Conservation (phyloP, 2,329 filamentous ascomycete species). For the Penicillium aurantiogriseum region DNA sequence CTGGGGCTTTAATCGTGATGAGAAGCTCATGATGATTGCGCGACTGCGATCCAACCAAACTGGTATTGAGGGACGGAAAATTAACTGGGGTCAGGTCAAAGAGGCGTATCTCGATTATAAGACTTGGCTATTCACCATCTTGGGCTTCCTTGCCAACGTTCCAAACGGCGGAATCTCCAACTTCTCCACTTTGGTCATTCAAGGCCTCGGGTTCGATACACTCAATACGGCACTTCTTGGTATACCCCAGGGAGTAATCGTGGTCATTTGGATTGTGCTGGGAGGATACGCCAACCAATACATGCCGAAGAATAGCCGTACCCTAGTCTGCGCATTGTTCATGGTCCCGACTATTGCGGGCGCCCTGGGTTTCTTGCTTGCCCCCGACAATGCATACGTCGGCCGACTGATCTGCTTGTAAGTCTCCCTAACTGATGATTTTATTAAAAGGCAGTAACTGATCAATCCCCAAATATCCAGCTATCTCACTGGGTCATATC, state of each 20-base stretch:
- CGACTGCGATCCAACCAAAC: conserved; percentile 20
- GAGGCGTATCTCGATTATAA: conserved; percentile 40
- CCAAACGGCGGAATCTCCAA: conserved; percentile 31
- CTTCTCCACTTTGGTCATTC: conserved; percentile 32
- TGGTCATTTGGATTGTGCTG: conserved; percentile 24
- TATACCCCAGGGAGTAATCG: conserved; percentile 30
- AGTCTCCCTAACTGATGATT: conserved; percentile 40
- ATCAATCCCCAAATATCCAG: background rate
- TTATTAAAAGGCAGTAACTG: conserved; percentile 27
- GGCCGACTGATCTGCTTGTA: conserved; percentile 9
- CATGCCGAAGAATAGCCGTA: background rate
- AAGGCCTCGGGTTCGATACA: conserved; percentile 24
- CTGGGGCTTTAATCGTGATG: conserved; percentile 22
- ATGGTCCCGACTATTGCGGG: background rate
- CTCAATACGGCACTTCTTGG: conserved; percentile 27
- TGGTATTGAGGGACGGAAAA: conserved; percentile 39
- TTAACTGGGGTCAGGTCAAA: conserved; percentile 44
- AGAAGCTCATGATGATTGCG: conserved; percentile 5
- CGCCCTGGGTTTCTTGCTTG: conserved; percentile 21
- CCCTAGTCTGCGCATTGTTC: background rate
- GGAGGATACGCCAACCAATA: conserved; percentile 4
- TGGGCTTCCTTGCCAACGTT: conserved; percentile 21
- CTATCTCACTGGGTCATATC: conserved; percentile 22
- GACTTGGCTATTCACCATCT: conserved; percentile 26
- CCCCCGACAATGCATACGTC: conserved; percentile 30